Percentiles rank a stretch among this genome's conserved stretches.
These are phyloP conservation scores for Pharus latifolius DNA, from an alignment of 176 grass and related monocot species.

Conservation along the genomic window DNA sequence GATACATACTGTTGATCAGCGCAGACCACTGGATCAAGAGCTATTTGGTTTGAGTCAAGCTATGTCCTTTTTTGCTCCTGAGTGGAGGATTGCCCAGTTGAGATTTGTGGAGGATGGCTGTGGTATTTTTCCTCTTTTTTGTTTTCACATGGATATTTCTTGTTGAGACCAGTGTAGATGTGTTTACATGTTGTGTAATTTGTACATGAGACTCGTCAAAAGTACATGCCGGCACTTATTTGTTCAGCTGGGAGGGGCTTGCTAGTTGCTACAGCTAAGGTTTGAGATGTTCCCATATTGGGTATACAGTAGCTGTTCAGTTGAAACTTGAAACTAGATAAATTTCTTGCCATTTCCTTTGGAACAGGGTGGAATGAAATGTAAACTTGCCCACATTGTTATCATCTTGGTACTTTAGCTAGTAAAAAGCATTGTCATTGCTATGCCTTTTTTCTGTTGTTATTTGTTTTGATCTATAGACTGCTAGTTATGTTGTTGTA, in stretches of 20 bases:
- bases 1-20: slow-evolving; percentile 6
- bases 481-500: too few species aligned
- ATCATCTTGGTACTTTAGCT: too few species aligned
- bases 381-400: neutral
- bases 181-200: slow-evolving; percentile 47
- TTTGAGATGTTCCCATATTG: slow-evolving; percentile 1
- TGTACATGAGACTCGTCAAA: slow-evolving; percentile 35
- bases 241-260: slow-evolving; percentile 5
- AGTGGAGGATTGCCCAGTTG: neutral
- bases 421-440: too few species aligned
- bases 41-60: slow-evolving; percentile 22
- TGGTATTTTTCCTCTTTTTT: slow-evolving; percentile 8
- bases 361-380: slow-evolving; percentile 26
- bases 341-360: neutral
- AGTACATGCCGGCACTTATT: slow-evolving; percentile 7
- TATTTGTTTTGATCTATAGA: too few species aligned
- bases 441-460: too few species aligned
- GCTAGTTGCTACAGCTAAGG: slow-evolving; percentile 1
- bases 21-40: neutral
- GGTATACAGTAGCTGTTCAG: slow-evolving; percentile 24
- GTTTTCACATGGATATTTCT: slow-evolving; percentile 13
- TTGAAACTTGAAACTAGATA: slow-evolving; percentile 2
- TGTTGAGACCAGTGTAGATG: slow-evolving; percentile 37
- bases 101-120: slow-evolving; percentile 3
- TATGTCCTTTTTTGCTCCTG: slow-evolving; percentile 1